Base-by-base conservation (phyloP, 768 basidiomycete species). In the Suillus sp. region DNA sequence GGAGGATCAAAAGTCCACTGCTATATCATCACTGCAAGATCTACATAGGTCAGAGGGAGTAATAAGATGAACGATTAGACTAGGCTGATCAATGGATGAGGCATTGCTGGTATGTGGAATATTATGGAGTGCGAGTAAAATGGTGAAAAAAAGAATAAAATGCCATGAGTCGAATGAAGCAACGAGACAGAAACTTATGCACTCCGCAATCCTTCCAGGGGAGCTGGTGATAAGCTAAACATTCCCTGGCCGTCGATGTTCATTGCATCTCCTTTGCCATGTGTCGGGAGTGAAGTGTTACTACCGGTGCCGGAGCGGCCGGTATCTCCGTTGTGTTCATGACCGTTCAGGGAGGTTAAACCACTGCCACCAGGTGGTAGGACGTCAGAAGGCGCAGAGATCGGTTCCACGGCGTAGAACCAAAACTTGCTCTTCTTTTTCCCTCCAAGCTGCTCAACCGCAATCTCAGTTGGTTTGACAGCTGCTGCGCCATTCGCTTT, bases 391-490 rank as follows among this genome's bases (percentile, higher is more conserved):
- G 77, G 66, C 30, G 76, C 78, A 9, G 82, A 74, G 50, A 84
- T 69, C 1, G 91, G 89, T 68, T 94, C 92, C 30, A 94, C 90
- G 22, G 92, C 92, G 66, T 95, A 95, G 50, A 90, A 89, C 92
- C 92, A 93, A 73, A 88, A 93, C 70, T 90, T 93, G 71, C 92
- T 93, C 74, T 83, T 87, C 78, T 91, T 93, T 79, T 89, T 92
- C 65, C 92, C 91, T 38, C 84, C 86, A 27, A 92, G 81, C 64
- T 88, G 83, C 63, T 92, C 92, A 71, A 92, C 66, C n/a, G 89
- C 89, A 48, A 87, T 78, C 71, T 94, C 91, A 40, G 80, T 87
- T 16, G 89, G 84, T 70, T 88, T 92, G 66, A 91, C 71, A 40
- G 85, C 86, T 18, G 90, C 86, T 0, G 88, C 86, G 50, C 88